Conservation (phyloP, 345 rosid species). For the Nasturtium officinale region DNA sequence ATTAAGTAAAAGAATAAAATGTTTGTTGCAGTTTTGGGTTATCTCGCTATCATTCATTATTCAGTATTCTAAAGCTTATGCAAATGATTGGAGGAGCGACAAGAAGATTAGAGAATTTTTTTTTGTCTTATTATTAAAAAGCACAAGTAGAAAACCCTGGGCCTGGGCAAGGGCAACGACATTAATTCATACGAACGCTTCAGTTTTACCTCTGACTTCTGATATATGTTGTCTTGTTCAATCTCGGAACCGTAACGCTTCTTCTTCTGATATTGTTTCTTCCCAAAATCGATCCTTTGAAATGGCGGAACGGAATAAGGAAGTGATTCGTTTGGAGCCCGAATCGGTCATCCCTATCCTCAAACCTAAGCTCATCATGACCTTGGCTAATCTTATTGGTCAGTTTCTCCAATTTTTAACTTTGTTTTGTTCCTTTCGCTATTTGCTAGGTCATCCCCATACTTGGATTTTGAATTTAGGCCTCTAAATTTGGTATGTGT, state of each 20-base stretch:
- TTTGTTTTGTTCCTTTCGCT: background rate
- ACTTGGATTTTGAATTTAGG: background rate
- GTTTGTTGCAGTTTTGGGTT: background rate
- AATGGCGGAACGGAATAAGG: constrained; percentile 52
- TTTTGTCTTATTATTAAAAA: background rate
- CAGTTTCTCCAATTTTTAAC: constrained; percentile 21
- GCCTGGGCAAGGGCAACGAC: constrained; percentile 24
- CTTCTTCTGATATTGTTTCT: background rate
- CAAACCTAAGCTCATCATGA: constrained; percentile 90
- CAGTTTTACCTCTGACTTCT: background rate
- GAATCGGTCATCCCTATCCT: constrained; percentile 93
- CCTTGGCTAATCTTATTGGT: constrained; percentile 95
- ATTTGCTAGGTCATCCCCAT: too few species aligned
- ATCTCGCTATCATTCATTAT: background rate
- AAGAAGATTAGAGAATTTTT: too few species aligned
- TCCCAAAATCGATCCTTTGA: constrained; percentile 9
- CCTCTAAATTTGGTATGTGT: background rate
- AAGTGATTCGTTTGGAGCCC: constrained; percentile 77
- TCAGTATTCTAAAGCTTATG: background rate
- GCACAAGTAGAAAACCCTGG: background rate
- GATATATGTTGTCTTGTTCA: background rate
- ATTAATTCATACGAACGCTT: constrained; percentile 21
- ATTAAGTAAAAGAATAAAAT: background rate
- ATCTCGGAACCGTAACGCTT: constrained; percentile 11
- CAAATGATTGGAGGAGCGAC: background rate